Evolutionary conservation across 2,329 filamentous ascomycete genomes (phyloP), one percentile per base, ranked within the genome.

Genomic region (Pezicula radicicola): DNA sequence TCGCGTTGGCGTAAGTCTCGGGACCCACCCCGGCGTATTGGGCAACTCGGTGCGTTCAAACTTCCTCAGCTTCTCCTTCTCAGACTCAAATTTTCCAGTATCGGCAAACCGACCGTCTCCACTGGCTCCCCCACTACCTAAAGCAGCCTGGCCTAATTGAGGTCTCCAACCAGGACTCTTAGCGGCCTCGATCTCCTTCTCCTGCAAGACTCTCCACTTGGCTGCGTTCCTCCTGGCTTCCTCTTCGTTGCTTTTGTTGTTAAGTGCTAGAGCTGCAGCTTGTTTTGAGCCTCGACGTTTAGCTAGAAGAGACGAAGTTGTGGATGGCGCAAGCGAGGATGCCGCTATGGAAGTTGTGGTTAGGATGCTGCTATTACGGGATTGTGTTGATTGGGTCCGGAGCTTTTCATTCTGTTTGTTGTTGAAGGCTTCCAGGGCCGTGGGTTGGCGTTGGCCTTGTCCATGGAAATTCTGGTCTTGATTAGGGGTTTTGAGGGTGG

Each of bases 1-100:
- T 54, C 84, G 72, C 51, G 82, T 84, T 3, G 87, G 87, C 43
- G 86, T 89, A 60, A 89, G 62, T 58, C 77, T 79, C 3, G 85
- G 85, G 58, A 83, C 73, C 83, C 84, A 86, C 1, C 76, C 75
- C 0, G 83, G 82, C 36, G 77, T 79, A 35, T 66, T 67, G 1
- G 77, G 76, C 40, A 75, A 61, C 25, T 63, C 59, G 33, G 54
- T 16, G 27, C 54, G 55, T 51, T 49, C 59, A 6, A 36, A 21
- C 49, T 33, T 46, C 25, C 33, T 6, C 48, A 21, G 28, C 41
- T 49, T 33, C 35, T 36, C 46, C 44, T 42, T 18, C 25, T 28
- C 18, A 35, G 39, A 18, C 21, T 39, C 49, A 9, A 41, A 39
- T 7, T 16, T 36, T 19, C 51, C 45, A 46, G 46, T 40, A 5